Evolutionary conservation across 139 green algal genomes (phyloP).

Genomic region (Chlorella sorokiniana): DNA sequence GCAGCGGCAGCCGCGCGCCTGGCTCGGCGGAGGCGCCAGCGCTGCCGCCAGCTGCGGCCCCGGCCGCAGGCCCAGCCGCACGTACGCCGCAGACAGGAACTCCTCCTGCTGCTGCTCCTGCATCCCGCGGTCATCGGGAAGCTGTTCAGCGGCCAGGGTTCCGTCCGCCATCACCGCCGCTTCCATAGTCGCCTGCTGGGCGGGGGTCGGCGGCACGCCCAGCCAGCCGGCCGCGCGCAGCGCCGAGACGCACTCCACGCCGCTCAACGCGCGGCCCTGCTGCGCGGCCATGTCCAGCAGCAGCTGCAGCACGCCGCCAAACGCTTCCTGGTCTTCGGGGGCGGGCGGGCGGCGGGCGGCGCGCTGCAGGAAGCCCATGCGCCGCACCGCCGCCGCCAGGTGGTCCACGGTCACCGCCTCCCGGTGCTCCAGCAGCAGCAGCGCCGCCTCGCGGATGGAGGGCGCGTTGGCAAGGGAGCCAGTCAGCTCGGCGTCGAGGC

Average conservation of each 20-base stretch:
- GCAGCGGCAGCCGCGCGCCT: background rate
- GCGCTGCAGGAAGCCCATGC: background rate
- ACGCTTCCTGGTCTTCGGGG: background rate
- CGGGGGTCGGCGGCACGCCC: background rate
- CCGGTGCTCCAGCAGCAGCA: background rate
- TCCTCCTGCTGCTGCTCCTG: no score
- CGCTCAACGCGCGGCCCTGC: background rate
- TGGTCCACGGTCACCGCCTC: background rate
- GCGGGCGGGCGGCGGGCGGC: background rate
- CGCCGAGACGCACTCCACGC: background rate
- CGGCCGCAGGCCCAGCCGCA: constrained; percentile 15
- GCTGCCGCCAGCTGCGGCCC: background rate
- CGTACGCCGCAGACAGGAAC: background rate
- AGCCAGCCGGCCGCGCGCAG: background rate
- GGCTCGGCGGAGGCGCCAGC: background rate
- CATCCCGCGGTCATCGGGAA: no score
- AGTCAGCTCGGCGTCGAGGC: background rate
- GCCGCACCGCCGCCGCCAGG: background rate
- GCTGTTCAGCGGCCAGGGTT: background rate
- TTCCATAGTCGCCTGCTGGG: constrained; percentile 4
- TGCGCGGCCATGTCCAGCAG: background rate
- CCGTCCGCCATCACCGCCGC: background rate
- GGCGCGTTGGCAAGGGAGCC: background rate
- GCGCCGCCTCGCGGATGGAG: background rate
- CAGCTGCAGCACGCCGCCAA: background rate